Percentiles rank a stretch among this genome's conserved stretches.
Evolutionary conservation across 106 monocot species (phyloP).

Genomic region (Phalaenopsis equestris): DNA sequence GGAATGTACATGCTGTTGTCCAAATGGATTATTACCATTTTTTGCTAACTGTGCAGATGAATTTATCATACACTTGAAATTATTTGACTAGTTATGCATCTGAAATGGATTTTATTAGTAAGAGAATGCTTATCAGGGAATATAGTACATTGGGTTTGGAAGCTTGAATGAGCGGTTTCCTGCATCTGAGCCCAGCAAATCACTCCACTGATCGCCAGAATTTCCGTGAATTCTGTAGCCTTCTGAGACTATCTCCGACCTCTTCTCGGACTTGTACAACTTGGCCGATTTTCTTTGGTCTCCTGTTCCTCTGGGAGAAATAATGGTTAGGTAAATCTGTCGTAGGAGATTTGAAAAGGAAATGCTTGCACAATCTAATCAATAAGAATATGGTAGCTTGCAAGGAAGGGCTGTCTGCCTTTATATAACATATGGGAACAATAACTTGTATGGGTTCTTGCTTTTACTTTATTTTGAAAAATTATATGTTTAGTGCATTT

Average conservation of each 20-base stretch:
- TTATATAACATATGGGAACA: too few species aligned
- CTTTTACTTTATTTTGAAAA: too few species aligned
- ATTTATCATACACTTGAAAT: too few species aligned
- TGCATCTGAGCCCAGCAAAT: constrained; percentile 29
- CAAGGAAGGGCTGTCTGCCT: too few species aligned
- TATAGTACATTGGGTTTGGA: constrained; percentile 66
- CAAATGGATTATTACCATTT: too few species aligned
- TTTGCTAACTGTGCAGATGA: too few species aligned
- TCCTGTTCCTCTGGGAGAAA: neutral
- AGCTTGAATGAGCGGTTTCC: constrained; percentile 53
- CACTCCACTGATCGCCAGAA: constrained; percentile 68
- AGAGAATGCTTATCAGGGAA: constrained; percentile 4
- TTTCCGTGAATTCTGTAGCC: constrained; percentile 57
- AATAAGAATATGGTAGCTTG: too few species aligned
- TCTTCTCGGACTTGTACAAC: constrained; percentile 53
- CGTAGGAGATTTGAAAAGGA: too few species aligned
- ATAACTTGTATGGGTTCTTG: too few species aligned
- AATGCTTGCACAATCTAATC: too few species aligned
- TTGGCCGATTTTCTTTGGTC: constrained; percentile 38
- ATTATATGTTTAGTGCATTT: too few species aligned
- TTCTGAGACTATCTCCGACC: constrained; percentile 30
- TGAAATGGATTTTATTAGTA: neutral
- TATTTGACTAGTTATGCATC: neutral
- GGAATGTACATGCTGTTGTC: too few species aligned
- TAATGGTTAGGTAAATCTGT: neutral